A percentile compares a stretch with the other conserved stretches of the same genome.
phyloP scores from a whole-genome alignment of 352 stramenopile genomes.

The Saprolegnia diclina region DNA sequence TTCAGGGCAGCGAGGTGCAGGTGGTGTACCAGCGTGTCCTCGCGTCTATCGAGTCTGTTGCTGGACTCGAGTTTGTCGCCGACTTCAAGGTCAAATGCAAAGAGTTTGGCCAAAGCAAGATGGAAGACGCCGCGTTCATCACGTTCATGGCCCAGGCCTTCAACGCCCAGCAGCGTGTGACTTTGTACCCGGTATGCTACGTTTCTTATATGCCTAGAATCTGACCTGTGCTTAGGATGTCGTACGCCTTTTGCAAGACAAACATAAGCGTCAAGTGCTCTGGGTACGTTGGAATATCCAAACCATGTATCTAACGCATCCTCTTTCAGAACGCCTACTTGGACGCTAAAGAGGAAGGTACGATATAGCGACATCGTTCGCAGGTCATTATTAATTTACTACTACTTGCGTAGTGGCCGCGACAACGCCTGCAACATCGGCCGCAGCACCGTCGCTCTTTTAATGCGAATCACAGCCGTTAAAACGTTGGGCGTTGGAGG shows the following conservation, averaged over 20 bases:
- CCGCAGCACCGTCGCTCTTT: no score
- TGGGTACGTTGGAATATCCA: constrained; percentile 38
- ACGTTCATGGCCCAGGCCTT: constrained; percentile 68
- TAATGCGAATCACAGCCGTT: no score
- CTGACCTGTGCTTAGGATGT: constrained; percentile 35
- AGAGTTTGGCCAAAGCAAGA: constrained; percentile 78
- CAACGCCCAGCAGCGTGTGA: constrained; percentile 56
- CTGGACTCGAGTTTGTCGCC: constrained; percentile 50
- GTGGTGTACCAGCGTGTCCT: constrained; percentile 81
- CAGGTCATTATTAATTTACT: neutral
- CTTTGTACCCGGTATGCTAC: constrained; percentile 49
- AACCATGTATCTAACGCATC: no score
- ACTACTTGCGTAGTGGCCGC: no score
- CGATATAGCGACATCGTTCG: no score
- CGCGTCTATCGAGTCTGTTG: constrained; percentile 56
- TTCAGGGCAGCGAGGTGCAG: constrained; percentile 69
- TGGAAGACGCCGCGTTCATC: constrained; percentile 63
- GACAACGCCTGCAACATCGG: no score
- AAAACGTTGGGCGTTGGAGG: no score
- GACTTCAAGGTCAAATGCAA: constrained; percentile 85
- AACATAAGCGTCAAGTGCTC: constrained; percentile 74
- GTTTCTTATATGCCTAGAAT: neutral
- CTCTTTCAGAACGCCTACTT: constrained; percentile 4
- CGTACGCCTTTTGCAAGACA: constrained; percentile 77
- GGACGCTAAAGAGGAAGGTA: constrained; percentile 22